phyloP scores from a whole-genome alignment of 2,329 filamentous ascomycete genomes.

The Colletotrichum horii region DNA sequence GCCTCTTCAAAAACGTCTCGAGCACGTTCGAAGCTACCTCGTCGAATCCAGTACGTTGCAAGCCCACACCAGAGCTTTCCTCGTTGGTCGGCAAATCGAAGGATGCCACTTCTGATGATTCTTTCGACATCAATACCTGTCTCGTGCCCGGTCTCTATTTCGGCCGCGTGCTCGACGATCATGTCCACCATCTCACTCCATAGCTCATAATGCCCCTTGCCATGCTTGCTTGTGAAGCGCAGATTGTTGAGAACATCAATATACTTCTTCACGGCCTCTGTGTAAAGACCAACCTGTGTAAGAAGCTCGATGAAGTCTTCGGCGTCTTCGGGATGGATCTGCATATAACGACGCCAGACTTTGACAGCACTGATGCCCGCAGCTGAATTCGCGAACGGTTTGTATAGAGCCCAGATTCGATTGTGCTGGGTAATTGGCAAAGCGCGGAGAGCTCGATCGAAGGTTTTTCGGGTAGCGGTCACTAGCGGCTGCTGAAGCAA shows the following conservation, averaged over 20 bases:
- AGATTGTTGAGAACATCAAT: slow-evolving; percentile 92
- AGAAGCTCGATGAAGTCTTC: slow-evolving; percentile 96
- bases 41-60: slow-evolving; percentile 95
- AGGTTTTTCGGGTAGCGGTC: slow-evolving; percentile 83
- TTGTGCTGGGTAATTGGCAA: slow-evolving; percentile 95
- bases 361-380: slow-evolving; percentile 89
- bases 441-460: slow-evolving; percentile 90
- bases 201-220: slow-evolving; percentile 93
- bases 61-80: slow-evolving; percentile 95
- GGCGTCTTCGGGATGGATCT: slow-evolving; percentile 92
- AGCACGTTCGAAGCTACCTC: slow-evolving; percentile 89
- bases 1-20: slow-evolving; percentile 95
- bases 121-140: slow-evolving; percentile 87
- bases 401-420: slow-evolving; percentile 91
- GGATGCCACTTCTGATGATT: slow-evolving; percentile 91
- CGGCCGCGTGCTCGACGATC: slow-evolving; percentile 86
- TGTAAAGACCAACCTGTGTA: slow-evolving; percentile 80
- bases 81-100: slow-evolving; percentile 89
- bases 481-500: slow-evolving; percentile 90
- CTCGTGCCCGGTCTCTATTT: slow-evolving; percentile 81
- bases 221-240: slow-evolving; percentile 88
- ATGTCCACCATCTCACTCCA: slow-evolving; percentile 98
- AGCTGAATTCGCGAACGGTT: slow-evolving; percentile 88
- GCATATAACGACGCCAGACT: slow-evolving; percentile 96
- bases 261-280: slow-evolving; percentile 89